Base-by-base conservation (phyloP, 495 filamentous ascomycete genomes). In the Aspergillus cavernicola region DNA sequence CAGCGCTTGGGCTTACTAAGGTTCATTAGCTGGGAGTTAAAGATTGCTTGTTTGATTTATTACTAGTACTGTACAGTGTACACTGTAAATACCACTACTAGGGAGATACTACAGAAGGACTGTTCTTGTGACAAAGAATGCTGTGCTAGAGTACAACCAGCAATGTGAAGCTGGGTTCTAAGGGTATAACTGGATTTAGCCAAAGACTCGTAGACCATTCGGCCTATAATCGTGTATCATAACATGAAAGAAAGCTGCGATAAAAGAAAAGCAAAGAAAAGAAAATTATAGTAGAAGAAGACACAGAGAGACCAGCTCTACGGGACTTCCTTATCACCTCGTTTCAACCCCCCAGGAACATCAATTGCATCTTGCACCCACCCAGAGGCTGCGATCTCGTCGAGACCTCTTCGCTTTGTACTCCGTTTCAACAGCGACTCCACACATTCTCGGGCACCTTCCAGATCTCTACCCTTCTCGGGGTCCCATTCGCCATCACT, bases 361-460 rank as follows among this genome's bases (percentile, higher is more conserved):
- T 76, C 58, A 33, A 98, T 85, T 4, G 83, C 92, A 18, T 78
- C 78, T 24, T 68, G 70, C 5, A 98, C 88, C 90, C 90, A 98
- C 45, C 83, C 79, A 46, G 80, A 78, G 44, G 79, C 74, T 33
- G 78, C 83, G 26, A 96, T 84, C 52, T 84, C 82, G 55, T 85
- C 80, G 49, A 97, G 65, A 19, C 73, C 73, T 80, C 86, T 90
- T 35, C 93, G 74, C 47, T 81, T 87, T 22, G 84, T 80, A 12
- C 86, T 87, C 50, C 95, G 81, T 65, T 87, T 91, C 39, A 98
- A 64, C 16, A 97, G 71, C 0, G 81, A 87, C 57, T 95, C 91
- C 4, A 95, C 90, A 22, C 87, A 85, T 41, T 82, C 76, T 64
- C 86, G 85, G 2, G 88, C 92, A 2, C 89, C 90, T 29, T 81